Conservation (phyloP, 495 filamentous ascomycete genomes). For the Tuber borchii region DNA sequence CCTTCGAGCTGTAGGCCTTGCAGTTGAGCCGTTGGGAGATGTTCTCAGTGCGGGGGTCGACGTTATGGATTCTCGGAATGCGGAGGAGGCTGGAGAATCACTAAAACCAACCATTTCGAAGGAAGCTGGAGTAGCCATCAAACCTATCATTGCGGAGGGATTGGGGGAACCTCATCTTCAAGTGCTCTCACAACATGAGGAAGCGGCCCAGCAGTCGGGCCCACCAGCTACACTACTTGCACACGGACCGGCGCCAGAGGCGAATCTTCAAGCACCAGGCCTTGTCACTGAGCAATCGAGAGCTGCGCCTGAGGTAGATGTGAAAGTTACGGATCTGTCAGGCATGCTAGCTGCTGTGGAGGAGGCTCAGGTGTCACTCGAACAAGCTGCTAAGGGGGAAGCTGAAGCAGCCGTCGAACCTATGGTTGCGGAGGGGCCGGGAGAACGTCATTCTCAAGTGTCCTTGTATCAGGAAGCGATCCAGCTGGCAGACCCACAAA, state of each 20-base stretch:
- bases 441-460: not conserved
- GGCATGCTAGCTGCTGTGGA: not conserved
- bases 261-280: not conserved
- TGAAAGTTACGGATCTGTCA: not conserved
- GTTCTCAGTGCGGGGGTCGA: not conserved
- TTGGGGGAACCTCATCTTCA: not conserved
- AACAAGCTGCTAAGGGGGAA: not conserved
- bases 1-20: not conserved
- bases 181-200: not conserved
- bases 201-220: not conserved
- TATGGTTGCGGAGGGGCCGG: too few species aligned
- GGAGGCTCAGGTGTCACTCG: not conserved
- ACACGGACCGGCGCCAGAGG: not conserved
- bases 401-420: too few species aligned
- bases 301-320: not conserved
- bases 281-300: not conserved
- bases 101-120: not conserved
- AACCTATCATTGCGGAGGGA: not conserved
- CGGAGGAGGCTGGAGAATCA: not conserved
- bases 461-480: not conserved
- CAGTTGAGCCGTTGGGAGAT: not conserved
- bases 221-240: not conserved
- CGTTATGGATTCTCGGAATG: not conserved
- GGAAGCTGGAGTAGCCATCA: not conserved
- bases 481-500: not conserved